These are phyloP conservation scores for Rhododendron williamsianum DNA, from an alignment of 148 eudicot species.

Conservation along the genomic window DNA sequence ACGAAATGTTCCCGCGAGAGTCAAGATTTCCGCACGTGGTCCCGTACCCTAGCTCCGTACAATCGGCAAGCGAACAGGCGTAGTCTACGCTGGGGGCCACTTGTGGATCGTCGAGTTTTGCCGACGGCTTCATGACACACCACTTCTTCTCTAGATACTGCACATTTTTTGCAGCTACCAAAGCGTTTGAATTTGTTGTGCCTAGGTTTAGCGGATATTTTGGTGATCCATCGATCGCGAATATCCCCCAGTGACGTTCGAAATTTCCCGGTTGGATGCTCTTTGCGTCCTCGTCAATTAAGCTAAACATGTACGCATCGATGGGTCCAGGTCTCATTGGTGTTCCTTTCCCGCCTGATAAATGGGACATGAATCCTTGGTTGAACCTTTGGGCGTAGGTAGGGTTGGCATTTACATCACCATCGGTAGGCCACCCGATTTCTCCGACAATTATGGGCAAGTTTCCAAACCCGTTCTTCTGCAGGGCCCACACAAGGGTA, in stretches of 20 bases:
- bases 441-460: conserved; percentile 80
- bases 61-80: conserved; percentile 79
- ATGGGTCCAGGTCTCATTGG: conserved; percentile 81
- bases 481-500: conserved; percentile 81
- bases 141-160: conserved; percentile 51
- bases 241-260: conserved; percentile 92
- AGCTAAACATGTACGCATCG: conserved; percentile 69
- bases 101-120: conserved; percentile 44
- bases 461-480: conserved; percentile 65
- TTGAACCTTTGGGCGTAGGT: conserved; percentile 64
- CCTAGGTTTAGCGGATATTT: conserved; percentile 67
- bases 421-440: conserved; percentile 93
- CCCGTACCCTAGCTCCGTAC: conserved; percentile 81
- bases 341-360: conserved; percentile 69
- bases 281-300: conserved; percentile 82
- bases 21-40: conserved; percentile 66
- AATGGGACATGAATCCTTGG: conserved; percentile 80
- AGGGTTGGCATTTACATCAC: conserved; percentile 67
- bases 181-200: conserved; percentile 35
- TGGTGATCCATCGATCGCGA: conserved; percentile 61
- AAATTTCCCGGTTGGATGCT: conserved; percentile 80
- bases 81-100: conserved; percentile 68
- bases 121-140: conserved; percentile 71
- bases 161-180: conserved; percentile 50
- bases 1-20: conserved; percentile 65